These are phyloP conservation scores for Linnemannia elongata DNA, from an alignment of 192 early-diverging fungal species.

Conservation along the genomic window DNA sequence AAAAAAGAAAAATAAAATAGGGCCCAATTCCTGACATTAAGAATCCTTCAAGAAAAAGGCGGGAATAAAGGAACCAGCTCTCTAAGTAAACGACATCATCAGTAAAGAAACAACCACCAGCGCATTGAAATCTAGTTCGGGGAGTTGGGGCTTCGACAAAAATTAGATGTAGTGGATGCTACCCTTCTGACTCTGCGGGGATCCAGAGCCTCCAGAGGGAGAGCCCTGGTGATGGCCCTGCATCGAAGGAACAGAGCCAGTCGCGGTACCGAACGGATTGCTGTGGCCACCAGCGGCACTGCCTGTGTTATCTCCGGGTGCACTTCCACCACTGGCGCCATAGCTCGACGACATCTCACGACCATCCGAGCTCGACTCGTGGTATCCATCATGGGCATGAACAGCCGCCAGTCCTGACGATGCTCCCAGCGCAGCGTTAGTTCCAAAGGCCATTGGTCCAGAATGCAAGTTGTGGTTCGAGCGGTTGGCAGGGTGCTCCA, in stretches of 20 bases:
- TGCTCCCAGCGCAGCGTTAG: slow-evolving; percentile 42
- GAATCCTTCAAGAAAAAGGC: not conserved
- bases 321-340: slow-evolving; percentile 51
- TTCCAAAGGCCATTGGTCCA: slow-evolving; percentile 54
- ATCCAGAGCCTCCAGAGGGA: slow-evolving; percentile 45
- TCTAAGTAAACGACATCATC: not conserved
- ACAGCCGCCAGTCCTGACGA: slow-evolving; percentile 40
- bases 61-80: slow-evolving; percentile 5
- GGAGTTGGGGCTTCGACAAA: not conserved
- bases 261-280: slow-evolving; percentile 34
- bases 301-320: slow-evolving; percentile 19
- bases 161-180: slow-evolving; percentile 55
- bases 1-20: not conserved
- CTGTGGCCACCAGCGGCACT: slow-evolving; percentile 20
- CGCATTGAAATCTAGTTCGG: not conserved
- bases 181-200: slow-evolving; percentile 55
- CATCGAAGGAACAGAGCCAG: slow-evolving; percentile 19
- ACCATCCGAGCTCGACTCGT: slow-evolving; percentile 49
- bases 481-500: slow-evolving; percentile 56
- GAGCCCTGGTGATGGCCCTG: not conserved
- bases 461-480: slow-evolving; percentile 50
- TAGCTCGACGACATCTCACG: slow-evolving; percentile 43
- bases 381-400: slow-evolving; percentile 49
- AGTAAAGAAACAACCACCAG: not conserved
- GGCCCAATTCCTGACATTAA: not conserved